Percentiles rank a stretch among this genome's conserved stretches.
Evolutionary conservation across 106 monocot genomes (phyloP).

Genomic region (Amphibolis antarctica): DNA sequence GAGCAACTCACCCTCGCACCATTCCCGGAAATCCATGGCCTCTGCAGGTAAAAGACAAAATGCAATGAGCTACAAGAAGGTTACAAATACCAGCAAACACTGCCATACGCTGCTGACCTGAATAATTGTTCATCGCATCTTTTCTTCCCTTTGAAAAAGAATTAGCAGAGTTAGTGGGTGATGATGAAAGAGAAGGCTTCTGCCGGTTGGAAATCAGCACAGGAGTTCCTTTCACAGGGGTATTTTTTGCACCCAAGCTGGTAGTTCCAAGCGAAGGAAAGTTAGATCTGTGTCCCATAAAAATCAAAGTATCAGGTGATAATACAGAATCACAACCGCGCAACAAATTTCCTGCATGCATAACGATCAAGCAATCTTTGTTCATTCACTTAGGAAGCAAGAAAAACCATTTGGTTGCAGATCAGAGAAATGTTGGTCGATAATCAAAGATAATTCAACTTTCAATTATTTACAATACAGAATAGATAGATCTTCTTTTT

Average conservation of each 20-base stretch:
- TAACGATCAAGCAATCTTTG: no score
- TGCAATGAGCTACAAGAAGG: not conserved
- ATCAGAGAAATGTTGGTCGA: no score
- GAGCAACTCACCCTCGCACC: slow-evolving; percentile 68
- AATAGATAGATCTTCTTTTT: no score
- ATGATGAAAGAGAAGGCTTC: slow-evolving; percentile 22
- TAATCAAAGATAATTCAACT: no score
- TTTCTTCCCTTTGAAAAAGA: slow-evolving; percentile 41
- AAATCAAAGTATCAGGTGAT: not conserved
- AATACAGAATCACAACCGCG: no score
- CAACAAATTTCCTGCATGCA: no score
- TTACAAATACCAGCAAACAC: not conserved
- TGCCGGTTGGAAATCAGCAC: slow-evolving; percentile 19
- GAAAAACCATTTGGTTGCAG: no score
- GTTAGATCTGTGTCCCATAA: slow-evolving; percentile 31
- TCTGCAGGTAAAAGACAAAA: slow-evolving; percentile 36
- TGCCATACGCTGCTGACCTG: slow-evolving; percentile 34
- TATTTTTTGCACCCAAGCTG: slow-evolving; percentile 30
- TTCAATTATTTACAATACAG: no score
- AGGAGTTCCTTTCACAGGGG: slow-evolving; percentile 18
- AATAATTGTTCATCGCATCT: slow-evolving; percentile 24
- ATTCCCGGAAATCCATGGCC: slow-evolving; percentile 87
- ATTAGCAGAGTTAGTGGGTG: slow-evolving; percentile 7
- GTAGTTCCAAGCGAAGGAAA: slow-evolving; percentile 46
- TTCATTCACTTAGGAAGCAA: no score